phyloP scores from a whole-genome alignment of 441 rosid species.

The Corymbia calophylla region DNA sequence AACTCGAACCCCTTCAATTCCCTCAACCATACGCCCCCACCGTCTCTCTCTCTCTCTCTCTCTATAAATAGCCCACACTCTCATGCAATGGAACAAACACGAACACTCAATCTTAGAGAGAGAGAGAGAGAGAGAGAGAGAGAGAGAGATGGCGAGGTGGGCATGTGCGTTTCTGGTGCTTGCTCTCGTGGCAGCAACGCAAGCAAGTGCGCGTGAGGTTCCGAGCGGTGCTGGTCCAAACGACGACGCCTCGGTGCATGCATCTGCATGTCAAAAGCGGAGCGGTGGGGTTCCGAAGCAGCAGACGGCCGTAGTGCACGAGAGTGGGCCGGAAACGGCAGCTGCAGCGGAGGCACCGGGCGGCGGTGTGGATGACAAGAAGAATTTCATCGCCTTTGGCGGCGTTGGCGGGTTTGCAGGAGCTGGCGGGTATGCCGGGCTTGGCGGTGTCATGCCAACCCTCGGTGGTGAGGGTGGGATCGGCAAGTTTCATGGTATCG shows the following conservation, averaged over 20 bases:
- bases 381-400: conserved; percentile 3
- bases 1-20: neutral
- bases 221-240: neutral
- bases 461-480: neutral
- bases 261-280: neutral
- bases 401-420: neutral
- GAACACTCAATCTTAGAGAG: neutral
- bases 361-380: neutral
- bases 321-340: neutral
- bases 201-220: neutral
- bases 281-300: neutral
- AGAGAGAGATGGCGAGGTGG: neutral
- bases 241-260: neutral
- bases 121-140: neutral
- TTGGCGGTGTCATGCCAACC: neutral
- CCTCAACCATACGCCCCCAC: neutral
- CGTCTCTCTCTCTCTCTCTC: neutral
- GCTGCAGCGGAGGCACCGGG: neutral
- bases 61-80: neutral
- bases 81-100: neutral
- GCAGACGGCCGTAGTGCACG: neutral
- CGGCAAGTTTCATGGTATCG: neutral
- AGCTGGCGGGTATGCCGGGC: neutral
- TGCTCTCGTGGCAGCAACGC: neutral
- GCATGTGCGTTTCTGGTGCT: neutral